Evolutionary conservation across 257 asterid species (phyloP).

Genomic region (Salvia rosmarinus): DNA sequence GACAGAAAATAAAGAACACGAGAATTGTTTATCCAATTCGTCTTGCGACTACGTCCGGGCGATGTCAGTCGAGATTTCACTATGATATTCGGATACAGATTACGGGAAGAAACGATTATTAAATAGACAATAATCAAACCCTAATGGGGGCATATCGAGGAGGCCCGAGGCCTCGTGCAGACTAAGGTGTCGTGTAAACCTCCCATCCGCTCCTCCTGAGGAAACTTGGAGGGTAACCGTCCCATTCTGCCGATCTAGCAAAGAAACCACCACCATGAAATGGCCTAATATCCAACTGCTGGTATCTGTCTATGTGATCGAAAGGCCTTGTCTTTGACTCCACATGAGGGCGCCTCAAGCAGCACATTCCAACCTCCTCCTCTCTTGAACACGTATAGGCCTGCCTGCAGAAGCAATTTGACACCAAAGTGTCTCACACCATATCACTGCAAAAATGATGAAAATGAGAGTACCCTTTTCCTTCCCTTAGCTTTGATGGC

Average conservation of each 20-base stretch:
- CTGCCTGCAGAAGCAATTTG: constrained; percentile 41
- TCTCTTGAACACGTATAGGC: constrained; percentile 66
- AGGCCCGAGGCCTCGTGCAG: constrained; percentile 59
- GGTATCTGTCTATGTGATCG: constrained; percentile 69
- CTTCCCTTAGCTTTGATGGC: constrained; percentile 71
- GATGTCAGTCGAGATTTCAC: too few species aligned
- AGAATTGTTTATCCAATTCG: too few species aligned
- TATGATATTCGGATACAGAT: too few species aligned
- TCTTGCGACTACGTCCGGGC: too few species aligned
- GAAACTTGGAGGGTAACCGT: constrained; percentile 73
- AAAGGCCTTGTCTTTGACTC: constrained; percentile 54
- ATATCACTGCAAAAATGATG: neutral
- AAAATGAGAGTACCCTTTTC: constrained; percentile 57
- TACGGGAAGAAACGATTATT: too few species aligned
- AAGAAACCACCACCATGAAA: constrained; percentile 61
- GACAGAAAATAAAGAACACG: too few species aligned
- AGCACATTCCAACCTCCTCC: constrained; percentile 55
- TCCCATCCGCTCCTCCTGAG: constrained; percentile 75
- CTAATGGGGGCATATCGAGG: constrained; percentile 28
- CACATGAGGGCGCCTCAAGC: constrained; percentile 40
- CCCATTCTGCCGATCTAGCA: constrained; percentile 69
- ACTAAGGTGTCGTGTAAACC: constrained; percentile 43
- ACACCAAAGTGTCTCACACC: neutral
- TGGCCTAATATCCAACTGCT: constrained; percentile 65
- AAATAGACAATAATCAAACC: too few species aligned